Percentiles rank a stretch among this genome's conserved stretches.
Evolutionary conservation across 345 rosid species (phyloP).

Genomic region (Syzygium jambos): DNA sequence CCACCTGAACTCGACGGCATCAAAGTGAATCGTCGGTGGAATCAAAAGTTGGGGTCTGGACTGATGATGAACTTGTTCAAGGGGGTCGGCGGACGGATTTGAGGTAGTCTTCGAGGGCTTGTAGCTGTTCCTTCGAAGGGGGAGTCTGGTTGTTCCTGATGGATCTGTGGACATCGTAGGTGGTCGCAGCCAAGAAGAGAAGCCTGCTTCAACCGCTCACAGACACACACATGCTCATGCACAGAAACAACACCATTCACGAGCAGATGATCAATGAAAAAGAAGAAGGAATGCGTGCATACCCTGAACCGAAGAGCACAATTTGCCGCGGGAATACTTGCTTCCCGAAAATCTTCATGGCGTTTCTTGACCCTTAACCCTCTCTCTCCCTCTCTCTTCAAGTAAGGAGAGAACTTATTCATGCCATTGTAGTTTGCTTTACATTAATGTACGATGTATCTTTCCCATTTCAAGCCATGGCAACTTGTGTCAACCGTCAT

Average conservation of each 20-base stretch:
- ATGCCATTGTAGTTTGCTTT: no score
- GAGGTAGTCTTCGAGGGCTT: slow-evolving; percentile 12
- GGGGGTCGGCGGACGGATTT: slow-evolving; percentile 5
- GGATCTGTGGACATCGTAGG: slow-evolving; percentile 21
- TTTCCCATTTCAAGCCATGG: neutral
- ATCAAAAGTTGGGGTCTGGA: neutral
- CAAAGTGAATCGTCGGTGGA: neutral
- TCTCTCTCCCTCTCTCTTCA: neutral
- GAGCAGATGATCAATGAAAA: neutral
- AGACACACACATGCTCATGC: neutral
- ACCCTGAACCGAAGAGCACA: slow-evolving; percentile 12
- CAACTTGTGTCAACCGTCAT: neutral
- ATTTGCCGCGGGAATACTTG: slow-evolving; percentile 11
- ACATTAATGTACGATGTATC: no score
- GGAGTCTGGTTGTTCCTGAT: slow-evolving; percentile 17
- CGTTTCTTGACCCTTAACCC: neutral
- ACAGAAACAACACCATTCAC: neutral
- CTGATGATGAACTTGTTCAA: neutral
- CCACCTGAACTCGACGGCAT: neutral
- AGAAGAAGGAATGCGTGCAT: neutral
- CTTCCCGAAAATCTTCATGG: slow-evolving; percentile 13
- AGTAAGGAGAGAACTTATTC: neutral
- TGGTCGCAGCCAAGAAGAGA: slow-evolving; percentile 11
- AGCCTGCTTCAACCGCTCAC: neutral
- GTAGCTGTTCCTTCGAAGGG: slow-evolving; percentile 9